A percentile compares a stretch with the other conserved stretches of the same genome.
phyloP scores from a whole-genome alignment of 2,329 filamentous ascomycete genomes.

The Esteya vermicola region DNA sequence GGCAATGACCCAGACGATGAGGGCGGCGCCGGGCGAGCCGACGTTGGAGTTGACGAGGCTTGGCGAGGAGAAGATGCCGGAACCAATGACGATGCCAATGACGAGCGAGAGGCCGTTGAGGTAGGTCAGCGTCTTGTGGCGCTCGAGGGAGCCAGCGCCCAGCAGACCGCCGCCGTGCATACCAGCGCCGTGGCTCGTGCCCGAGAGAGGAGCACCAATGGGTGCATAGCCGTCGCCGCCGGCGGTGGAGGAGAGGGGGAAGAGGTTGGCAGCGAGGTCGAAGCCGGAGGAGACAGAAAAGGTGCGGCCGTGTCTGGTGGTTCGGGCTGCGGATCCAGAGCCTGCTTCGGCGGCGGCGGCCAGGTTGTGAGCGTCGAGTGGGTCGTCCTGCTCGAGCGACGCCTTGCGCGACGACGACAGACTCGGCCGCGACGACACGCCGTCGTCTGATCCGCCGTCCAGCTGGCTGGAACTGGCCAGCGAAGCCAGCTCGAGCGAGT shows the following conservation, averaged over 20 bases:
- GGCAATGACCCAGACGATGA: conserved; percentile 47
- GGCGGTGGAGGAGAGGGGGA: conserved; percentile 67
- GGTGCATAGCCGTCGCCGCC: conserved; percentile 67
- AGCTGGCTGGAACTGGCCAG: conserved; percentile 67
- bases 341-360: conserved; percentile 20
- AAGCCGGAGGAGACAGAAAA: conserved; percentile 90
- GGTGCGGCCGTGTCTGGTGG: conserved; percentile 41
- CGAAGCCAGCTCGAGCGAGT: conserved; percentile 92
- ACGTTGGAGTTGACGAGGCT: conserved; percentile 49
- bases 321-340: conserved; percentile 18
- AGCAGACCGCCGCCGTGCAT: conserved; percentile 40
- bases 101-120: conserved; percentile 86
- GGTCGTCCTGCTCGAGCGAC: conserved; percentile 78
- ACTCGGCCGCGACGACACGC: conserved; percentile 65
- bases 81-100: conserved; percentile 83
- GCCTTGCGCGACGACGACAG: conserved; percentile 83
- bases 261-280: conserved; percentile 86
- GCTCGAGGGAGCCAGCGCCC: conserved; percentile 74
- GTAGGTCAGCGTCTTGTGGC: conserved; percentile 90
- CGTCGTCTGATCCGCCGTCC: conserved; percentile 39
- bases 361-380: conserved; percentile 49
- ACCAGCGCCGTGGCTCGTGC: conserved; percentile 35
- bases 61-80: conserved; percentile 50
- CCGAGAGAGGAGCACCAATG: conserved; percentile 48
- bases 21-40: conserved; percentile 41